Evolutionary conservation across 2,329 filamentous ascomycete genomes (phyloP), one percentile per base, ranked within the genome.

Genomic region (Pseudogymnoascus sp.): DNA sequence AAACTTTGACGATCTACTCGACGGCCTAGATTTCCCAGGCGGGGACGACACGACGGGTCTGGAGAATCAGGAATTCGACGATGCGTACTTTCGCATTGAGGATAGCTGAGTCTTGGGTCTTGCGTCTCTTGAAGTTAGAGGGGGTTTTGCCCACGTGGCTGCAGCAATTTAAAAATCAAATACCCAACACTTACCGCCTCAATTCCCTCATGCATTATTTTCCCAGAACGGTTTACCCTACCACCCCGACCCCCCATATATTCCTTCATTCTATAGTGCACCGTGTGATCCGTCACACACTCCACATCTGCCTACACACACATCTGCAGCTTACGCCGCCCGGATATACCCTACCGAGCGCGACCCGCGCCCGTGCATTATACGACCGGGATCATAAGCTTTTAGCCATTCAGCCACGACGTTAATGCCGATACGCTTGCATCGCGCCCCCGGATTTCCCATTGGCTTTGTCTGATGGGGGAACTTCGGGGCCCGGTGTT

Each of bases 21-120:
- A 58, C 12, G 47, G 47, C 2, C 65, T 72, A 59, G 69, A 71
- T 41, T 67, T 67, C 57, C 65, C 37, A 1, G 63, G 53, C 9
- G 65, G 62, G 12, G 63, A 64, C 33, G 64, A 62, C 28, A 60
- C 53, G 15, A 60, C 62, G 28, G 62, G 58, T 2, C 67, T 71
- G 62, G 63, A 68, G 35, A 67, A 71, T 57, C 66, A 66, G 12
- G 64, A 68, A 37, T 69, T 68, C 58, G 69, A 71, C 47, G 66
- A 63, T 63, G 66, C 63, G 7, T 72, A 70, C 60, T 72, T 72
- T 38, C 64, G 63, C 5, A 33, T 71, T 20, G 64, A 66, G 28
- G 38, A 50, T 50, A 50, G 43, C n/a, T 50, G 43, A 50, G 43
- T 25, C 22, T 25, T 25, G 22, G 4, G 22, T 18, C 18, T 18